A percentile compares a stretch with the other conserved stretches of the same genome.
These are phyloP conservation scores for Backusella circina DNA, from an alignment of 192 early-diverging fungal species.

Conservation along the genomic window DNA sequence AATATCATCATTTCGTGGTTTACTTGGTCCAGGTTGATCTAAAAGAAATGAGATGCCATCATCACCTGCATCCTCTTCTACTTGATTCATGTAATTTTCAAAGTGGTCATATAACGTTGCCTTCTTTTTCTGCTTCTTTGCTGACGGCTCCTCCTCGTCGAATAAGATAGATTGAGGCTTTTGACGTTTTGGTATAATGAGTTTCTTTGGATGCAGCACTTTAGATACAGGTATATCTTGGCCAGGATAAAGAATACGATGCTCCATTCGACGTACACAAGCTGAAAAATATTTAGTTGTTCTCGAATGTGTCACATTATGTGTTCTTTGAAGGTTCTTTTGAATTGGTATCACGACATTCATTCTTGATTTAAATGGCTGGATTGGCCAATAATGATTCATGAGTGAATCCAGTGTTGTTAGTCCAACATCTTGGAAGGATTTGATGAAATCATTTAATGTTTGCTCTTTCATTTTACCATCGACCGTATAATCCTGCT, in stretches of 20 bases:
- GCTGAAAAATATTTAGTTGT: neutral
- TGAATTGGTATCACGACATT: neutral
- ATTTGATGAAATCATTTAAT: neutral
- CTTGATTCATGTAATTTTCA: neutral
- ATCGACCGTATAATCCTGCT: conserved; percentile 21
- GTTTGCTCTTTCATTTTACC: conserved; percentile 12
- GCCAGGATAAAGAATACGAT: conserved; percentile 9
- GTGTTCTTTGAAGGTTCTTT: neutral
- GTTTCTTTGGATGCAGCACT: neutral
- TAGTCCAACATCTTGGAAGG: neutral
- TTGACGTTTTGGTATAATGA: neutral
- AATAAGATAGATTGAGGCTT: neutral
- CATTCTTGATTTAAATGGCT: neutral
- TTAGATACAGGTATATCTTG: neutral
- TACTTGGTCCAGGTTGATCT: neutral
- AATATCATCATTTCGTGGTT: neutral
- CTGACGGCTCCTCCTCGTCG: neutral
- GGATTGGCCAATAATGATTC: conserved; percentile 7
- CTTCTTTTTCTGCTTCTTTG: neutral
- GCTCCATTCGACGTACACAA: conserved; percentile 1
- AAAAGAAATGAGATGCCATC: neutral
- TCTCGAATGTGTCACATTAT: neutral
- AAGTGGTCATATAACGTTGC: neutral
- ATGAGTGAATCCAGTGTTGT: neutral
- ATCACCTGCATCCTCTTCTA: neutral